Evolutionary conservation across 208 protist species (phyloP).

Genomic region (Trypanosoma congolense): DNA sequence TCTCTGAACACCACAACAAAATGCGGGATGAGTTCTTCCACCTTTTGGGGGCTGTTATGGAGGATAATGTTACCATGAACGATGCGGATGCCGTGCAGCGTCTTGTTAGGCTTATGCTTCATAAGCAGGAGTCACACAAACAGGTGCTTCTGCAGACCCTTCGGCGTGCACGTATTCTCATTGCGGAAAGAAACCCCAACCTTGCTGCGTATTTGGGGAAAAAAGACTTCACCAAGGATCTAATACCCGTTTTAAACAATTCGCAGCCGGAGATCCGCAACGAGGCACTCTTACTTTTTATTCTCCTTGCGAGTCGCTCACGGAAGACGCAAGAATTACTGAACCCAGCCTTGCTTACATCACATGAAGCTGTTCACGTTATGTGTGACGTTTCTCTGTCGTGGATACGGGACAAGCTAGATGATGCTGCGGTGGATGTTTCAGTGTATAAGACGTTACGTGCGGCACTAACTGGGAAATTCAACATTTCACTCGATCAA

Average conservation of each 20-base stretch:
- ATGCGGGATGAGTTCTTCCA: constrained; percentile 49
- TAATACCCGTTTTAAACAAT: constrained; percentile 61
- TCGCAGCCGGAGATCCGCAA: constrained; percentile 30
- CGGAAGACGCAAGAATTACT: constrained; percentile 72
- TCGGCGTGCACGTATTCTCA: constrained; percentile 36
- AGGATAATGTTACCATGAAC: constrained; percentile 45
- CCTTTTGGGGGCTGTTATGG: constrained; percentile 54
- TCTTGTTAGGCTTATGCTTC: constrained; percentile 11
- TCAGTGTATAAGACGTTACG: constrained; percentile 61
- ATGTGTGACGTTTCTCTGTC: constrained; percentile 57
- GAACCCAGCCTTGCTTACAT: constrained; percentile 49
- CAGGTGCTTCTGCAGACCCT: constrained; percentile 39
- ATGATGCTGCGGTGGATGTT: constrained; percentile 22
- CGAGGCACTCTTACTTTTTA: constrained; percentile 65
- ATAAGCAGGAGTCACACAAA: neutral
- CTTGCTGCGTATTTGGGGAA: constrained; percentile 61
- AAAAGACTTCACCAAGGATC: constrained; percentile 39
- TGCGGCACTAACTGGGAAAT: constrained; percentile 57
- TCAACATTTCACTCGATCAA: constrained; percentile 33
- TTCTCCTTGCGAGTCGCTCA: constrained; percentile 61
- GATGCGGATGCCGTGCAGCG: constrained; percentile 54
- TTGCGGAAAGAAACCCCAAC: constrained; percentile 30
- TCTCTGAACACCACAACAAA: constrained; percentile 12
- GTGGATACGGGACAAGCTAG: constrained; percentile 58
- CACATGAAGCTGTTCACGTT: constrained; percentile 57